Base-by-base conservation (phyloP, 352 stramenopile species). In the Phytophthora idaei region DNA sequence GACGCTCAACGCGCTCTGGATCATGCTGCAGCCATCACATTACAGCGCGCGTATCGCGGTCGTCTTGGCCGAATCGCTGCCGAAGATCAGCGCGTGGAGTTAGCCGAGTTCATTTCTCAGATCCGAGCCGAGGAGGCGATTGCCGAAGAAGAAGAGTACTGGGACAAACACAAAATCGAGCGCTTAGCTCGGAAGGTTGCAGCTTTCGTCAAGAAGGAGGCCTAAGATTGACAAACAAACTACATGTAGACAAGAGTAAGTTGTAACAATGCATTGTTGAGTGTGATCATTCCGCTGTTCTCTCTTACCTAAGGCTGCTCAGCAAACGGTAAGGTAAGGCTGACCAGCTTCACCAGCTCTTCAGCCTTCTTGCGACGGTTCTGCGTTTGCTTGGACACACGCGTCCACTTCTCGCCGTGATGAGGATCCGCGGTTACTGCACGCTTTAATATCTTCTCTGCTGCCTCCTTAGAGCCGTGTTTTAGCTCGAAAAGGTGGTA, bases 401-500 rank as follows among this genome's bases (percentile, higher is more conserved):
- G 64, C 15, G 87, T 97, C 97, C 97, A 99, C 46, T 97, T 79
- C 65, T 99, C 95, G 34, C 97, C 97, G 66, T 99, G 95, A 51
- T 94, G 95, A 1, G 97, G 97, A 57, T 99, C 96, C 0, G 93
- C 94, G 5, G 59, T 73, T 8, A 98, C 76, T 71, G 95, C 98
- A 34, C 90, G 81, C 53, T 94, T 75, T 8, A 93, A 37, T 8
- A 99, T 85, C 42, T 96, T 88, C 6, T 96, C 80, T 25, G 94
- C 80, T n/a, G 95, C 81, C 29, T 70, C 74, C 45, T 90, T 81
- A 1, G 71, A 89, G 9, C 95, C 97, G 59, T 97, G 83, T 61
- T 98, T 87, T 17, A 96, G 69, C 76, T 99, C 97, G 76, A 99
- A 99, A 11, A 95, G 83, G 76, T 99, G 99, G 74, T 98, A 99